Conservation (phyloP, 2,329 filamentous ascomycete genomes). For the Amauroascus niger region DNA sequence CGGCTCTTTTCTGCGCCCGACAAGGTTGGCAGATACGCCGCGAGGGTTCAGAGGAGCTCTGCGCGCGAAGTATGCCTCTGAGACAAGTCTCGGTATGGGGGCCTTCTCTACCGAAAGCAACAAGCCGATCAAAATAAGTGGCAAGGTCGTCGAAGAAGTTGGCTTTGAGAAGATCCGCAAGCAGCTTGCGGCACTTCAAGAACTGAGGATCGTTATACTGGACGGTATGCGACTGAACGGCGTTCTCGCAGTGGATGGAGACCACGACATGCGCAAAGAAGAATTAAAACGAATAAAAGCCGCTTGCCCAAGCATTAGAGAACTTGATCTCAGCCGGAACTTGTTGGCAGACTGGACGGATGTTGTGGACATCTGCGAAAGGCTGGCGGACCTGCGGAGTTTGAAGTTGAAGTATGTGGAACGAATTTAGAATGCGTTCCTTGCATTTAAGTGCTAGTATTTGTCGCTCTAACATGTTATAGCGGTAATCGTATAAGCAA, state of each 20-base stretch:
- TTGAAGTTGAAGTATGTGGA: slow-evolving; percentile 59
- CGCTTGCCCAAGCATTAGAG: slow-evolving; percentile 51
- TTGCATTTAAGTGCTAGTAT: slow-evolving; percentile 5
- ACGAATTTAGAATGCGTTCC: no score
- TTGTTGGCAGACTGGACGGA: slow-evolving; percentile 59
- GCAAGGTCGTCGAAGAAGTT: slow-evolving; percentile 83
- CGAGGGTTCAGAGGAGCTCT: slow-evolving; percentile 71
- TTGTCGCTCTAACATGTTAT: slow-evolving; percentile 12
- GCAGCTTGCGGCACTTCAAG: slow-evolving; percentile 64
- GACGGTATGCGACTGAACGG: slow-evolving; percentile 59
- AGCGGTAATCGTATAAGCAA: slow-evolving; percentile 62
- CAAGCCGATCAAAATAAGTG: slow-evolving; percentile 59
- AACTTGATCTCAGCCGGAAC: slow-evolving; percentile 80
- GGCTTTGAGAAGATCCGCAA: slow-evolving; percentile 87
- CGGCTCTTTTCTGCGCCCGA: slow-evolving; percentile 79
- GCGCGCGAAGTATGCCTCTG: slow-evolving; percentile 70
- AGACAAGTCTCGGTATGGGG: slow-evolving; percentile 25
- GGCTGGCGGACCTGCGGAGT: slow-evolving; percentile 55
- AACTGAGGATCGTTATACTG: slow-evolving; percentile 70
- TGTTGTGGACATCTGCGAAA: slow-evolving; percentile 59
- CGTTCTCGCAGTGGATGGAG: slow-evolving; percentile 25
- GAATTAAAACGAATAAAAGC: slow-evolving; percentile 43
- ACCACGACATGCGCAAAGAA: slow-evolving; percentile 18
- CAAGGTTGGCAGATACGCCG: slow-evolving; percentile 56
- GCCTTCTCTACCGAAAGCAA: not conserved